Base-by-base conservation (phyloP, 2,329 filamentous ascomycete species). In the Aureobasidium sp. region DNA sequence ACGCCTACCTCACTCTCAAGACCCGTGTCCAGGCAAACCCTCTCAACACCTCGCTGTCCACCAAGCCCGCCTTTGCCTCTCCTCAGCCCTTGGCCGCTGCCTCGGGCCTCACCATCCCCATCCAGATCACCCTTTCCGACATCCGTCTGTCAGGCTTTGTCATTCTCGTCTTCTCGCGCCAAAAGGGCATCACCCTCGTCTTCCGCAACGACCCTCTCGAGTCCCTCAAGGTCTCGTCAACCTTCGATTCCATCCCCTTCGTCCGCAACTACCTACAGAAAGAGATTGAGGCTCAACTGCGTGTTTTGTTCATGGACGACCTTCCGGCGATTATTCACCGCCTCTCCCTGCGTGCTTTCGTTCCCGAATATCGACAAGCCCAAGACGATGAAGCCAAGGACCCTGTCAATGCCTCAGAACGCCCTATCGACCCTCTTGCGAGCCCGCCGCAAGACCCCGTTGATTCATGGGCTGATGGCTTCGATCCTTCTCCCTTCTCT, bases 141-240 rank as follows among this genome's bases (percentile, higher is more conserved):
- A 95, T 99, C 72, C 91, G 95, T 71, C 80, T 99, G 55, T 97
- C 92, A 4, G 94, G 93, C 11, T 97, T 99, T 74, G 95, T 99
- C 67, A 97, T 99, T 63, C 76, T 99, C 54, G 94, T 99, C 64
- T 99, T 99, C 73, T 97, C 93, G 3, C 93, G 91, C 73, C 91
- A 96, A 77, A 99, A 99, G 73, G 94, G 94, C 25, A 83, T 99
- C 62, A 99, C 94, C 1, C 82, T 99, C 52, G 94, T 99, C 48
- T 99, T 99, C 74, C 88, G 94, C 69, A 97, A 99, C 82, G 94
- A 99, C 73, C 94, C 94, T 5, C 85, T 99, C 64, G 94, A 99
- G 73, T 97, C 93, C 5, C 86, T 99, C 70, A 97, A 97, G 78
- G 94, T 99, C 67, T 97, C 93, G 0, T 97, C 93, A 67, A 99